phyloP scores from a whole-genome alignment of 2,329 filamentous ascomycete species.

The Pyrenophora seminiperda region DNA sequence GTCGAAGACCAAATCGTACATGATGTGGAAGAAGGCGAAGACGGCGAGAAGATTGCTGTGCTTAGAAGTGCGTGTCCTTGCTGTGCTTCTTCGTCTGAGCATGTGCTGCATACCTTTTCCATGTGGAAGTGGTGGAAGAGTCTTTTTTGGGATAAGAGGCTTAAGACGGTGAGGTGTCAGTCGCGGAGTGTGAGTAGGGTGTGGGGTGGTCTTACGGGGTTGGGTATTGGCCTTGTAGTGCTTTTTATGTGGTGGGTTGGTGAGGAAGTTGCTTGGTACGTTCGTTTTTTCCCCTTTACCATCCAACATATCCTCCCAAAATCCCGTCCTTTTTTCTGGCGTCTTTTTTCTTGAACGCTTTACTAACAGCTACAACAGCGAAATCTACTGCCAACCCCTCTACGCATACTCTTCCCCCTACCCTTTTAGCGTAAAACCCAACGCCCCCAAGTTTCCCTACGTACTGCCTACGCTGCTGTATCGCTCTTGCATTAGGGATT shows the following conservation, averaged over 20 bases:
- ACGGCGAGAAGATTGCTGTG: constrained; percentile 17
- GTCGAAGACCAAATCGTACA: constrained; percentile 50
- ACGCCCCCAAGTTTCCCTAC: constrained; percentile 61
- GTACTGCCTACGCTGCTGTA: constrained; percentile 62
- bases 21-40: constrained; percentile 27
- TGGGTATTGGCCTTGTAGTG: constrained; percentile 49
- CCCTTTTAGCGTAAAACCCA: constrained; percentile 56
- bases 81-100: constrained; percentile 16
- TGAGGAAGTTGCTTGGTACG: constrained; percentile 55
- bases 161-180: constrained; percentile 23
- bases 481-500: constrained; percentile 42
- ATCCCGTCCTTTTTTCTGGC: background rate
- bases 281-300: no score
- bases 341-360: no score
- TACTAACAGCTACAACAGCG: constrained; percentile 30
- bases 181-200: constrained; percentile 18
- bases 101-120: constrained; percentile 16
- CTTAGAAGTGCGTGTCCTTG: constrained; percentile 30
- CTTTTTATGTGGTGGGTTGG: constrained; percentile 56
- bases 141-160: constrained; percentile 34
- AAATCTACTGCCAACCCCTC: constrained; percentile 58
- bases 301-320: background rate
- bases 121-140: constrained; percentile 32
- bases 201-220: constrained; percentile 45
- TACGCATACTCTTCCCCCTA: constrained; percentile 54